These are phyloP conservation scores for Colletotrichum sojae DNA, from an alignment of 2,329 filamentous ascomycete species.

Conservation along the genomic window DNA sequence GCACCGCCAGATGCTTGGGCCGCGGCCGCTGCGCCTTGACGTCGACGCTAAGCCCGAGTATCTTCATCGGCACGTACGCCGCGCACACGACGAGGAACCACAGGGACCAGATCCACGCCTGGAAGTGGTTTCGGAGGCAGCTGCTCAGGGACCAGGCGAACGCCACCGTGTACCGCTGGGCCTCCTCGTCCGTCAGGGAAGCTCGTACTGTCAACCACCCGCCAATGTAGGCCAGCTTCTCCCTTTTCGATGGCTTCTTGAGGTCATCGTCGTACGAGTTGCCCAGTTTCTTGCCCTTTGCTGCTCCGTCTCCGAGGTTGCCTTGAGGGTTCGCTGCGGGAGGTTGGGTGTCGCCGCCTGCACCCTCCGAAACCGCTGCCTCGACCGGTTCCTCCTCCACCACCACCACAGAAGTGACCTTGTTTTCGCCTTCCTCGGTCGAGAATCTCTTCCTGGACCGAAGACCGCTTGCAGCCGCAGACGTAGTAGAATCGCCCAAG, in stretches of 20 bases:
- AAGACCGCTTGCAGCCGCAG: background rate
- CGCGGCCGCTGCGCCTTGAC: background rate
- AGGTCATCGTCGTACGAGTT: too few relatives aligned
- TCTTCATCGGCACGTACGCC: background rate
- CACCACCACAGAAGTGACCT: too few relatives aligned
- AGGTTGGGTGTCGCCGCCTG: too few relatives aligned
- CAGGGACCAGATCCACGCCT: background rate
- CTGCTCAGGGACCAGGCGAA: background rate
- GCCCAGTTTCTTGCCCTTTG: too few relatives aligned
- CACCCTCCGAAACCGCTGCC: too few relatives aligned
- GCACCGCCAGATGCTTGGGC: conserved; percentile 11
- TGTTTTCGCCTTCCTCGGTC: too few relatives aligned
- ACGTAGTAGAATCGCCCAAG: background rate
- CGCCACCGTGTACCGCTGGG: background rate
- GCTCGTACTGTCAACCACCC: background rate
- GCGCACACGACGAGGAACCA: background rate
- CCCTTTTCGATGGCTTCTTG: too few relatives aligned
- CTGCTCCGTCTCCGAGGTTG: too few relatives aligned
- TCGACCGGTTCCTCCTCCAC: too few relatives aligned
- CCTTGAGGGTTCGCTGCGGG: too few relatives aligned
- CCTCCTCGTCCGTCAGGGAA: background rate
- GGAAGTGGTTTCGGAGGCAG: background rate
- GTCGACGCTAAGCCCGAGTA: background rate
- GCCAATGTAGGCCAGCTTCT: too few relatives aligned
- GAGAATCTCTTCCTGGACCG: too few relatives aligned